Evolutionary conservation across 179 eudicot genomes (phyloP).

Genomic region (Gypsophila paniculata): DNA sequence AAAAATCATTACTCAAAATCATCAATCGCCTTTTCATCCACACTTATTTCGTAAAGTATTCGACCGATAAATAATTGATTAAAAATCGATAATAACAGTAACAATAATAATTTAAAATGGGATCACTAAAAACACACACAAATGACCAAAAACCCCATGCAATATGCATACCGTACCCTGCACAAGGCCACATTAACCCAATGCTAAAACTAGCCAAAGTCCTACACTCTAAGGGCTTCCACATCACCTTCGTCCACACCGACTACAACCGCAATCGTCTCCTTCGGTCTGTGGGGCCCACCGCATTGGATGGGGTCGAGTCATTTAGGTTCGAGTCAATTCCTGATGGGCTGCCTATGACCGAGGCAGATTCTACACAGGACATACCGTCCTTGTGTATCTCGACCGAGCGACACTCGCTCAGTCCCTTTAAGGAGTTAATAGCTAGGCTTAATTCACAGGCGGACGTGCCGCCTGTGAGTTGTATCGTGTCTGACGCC

Average conservation of each 20-base stretch:
- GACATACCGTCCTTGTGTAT: constrained; percentile 21
- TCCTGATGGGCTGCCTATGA: constrained; percentile 31
- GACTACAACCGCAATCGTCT: constrained; percentile 33
- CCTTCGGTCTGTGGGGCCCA: constrained; percentile 22
- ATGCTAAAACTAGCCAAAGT: constrained; percentile 33
- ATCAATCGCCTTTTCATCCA: too few species aligned
- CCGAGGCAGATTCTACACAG: constrained; percentile 24
- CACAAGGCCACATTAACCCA: constrained; percentile 35
- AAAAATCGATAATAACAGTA: not conserved
- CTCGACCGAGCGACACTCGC: constrained; percentile 17
- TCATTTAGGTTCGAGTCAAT: constrained; percentile 31
- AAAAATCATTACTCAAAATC: too few species aligned
- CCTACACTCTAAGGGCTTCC: constrained; percentile 33
- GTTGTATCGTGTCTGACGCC: constrained; percentile 28
- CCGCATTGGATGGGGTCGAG: constrained; percentile 21
- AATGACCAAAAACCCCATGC: constrained; percentile 27
- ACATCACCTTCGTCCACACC: constrained; percentile 36
- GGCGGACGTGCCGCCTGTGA: constrained; percentile 18
- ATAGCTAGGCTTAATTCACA: constrained; percentile 17
- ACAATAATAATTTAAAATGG: not conserved
- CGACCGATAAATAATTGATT: too few species aligned
- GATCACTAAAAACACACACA: not conserved
- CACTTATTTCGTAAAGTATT: too few species aligned
- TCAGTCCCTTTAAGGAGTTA: constrained; percentile 19
- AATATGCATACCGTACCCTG: constrained; percentile 33